Conservation (phyloP, 345 rosid species). For the Brassica nigra region DNA sequence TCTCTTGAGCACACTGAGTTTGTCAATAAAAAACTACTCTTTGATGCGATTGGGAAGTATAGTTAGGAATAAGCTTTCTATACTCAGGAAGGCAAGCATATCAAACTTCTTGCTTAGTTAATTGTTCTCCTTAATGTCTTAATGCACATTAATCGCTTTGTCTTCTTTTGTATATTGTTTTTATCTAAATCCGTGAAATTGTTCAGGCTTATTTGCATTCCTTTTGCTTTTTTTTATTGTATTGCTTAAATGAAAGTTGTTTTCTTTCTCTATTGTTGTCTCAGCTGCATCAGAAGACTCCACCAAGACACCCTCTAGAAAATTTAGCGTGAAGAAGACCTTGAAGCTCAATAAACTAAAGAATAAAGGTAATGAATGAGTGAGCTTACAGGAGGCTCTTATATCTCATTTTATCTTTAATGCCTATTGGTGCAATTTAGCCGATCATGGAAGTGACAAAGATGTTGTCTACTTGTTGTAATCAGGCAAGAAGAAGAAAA, state of each 20-base stretch:
- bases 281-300: slow-evolving; percentile 41
- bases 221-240: background rate
- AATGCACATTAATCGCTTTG: background rate
- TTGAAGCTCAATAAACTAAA: slow-evolving; percentile 54
- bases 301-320: slow-evolving; percentile 32
- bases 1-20: background rate
- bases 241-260: background rate
- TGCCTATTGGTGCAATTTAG: background rate
- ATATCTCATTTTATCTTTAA: background rate
- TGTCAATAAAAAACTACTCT: background rate
- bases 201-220: background rate
- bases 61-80: background rate
- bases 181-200: background rate
- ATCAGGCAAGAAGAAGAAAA: slow-evolving; percentile 41
- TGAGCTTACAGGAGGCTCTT: background rate
- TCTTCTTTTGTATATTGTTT: background rate
- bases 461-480: background rate
- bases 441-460: slow-evolving; percentile 6
- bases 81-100: background rate
- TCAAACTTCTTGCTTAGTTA: too few relatives aligned
- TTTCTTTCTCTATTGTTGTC: background rate
- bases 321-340: slow-evolving; percentile 54
- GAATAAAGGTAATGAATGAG: slow-evolving; percentile 39
- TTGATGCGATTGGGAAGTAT: background rate
- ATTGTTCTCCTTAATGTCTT: too few relatives aligned